phyloP scores from a whole-genome alignment of 345 rosid species.

The Barbarea vulgaris region DNA sequence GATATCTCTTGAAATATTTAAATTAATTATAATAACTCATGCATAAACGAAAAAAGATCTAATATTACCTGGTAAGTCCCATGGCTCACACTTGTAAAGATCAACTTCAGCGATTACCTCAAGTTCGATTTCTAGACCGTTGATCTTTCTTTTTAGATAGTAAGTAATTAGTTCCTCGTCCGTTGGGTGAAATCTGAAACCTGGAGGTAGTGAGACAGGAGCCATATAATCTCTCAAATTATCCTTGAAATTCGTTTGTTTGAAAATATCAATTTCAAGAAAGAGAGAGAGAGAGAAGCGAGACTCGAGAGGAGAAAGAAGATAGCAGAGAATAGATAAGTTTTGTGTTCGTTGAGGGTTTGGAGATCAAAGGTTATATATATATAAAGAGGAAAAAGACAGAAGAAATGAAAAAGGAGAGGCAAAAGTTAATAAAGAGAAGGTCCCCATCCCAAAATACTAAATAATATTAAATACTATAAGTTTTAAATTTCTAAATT shows the following conservation, averaged over 20 bases:
- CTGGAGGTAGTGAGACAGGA: constrained; percentile 79
- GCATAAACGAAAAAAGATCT: background rate
- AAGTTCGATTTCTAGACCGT: constrained; percentile 63
- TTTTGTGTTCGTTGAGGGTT: constrained; percentile 32
- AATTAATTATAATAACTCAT: background rate
- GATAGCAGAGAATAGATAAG: constrained; percentile 8
- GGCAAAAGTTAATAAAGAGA: constrained; percentile 37
- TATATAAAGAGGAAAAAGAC: constrained; percentile 16
- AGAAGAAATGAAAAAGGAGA: constrained; percentile 24
- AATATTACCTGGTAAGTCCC: constrained; percentile 77
- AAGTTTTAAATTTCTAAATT: background rate
- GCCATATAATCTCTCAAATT: constrained; percentile 47
- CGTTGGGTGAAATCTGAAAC: constrained; percentile 83
- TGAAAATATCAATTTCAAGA: constrained; percentile 10
- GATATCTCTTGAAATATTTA: background rate
- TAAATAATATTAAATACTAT: constrained; percentile 9
- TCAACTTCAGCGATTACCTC: constrained; percentile 82
- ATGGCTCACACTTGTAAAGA: constrained; percentile 84
- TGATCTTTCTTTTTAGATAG: constrained; percentile 73
- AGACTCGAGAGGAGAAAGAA: constrained; percentile 22
- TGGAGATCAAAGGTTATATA: constrained; percentile 29
- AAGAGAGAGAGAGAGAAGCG: background rate
- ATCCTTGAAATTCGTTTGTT: background rate
- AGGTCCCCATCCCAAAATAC: constrained; percentile 34
- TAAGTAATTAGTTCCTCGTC: constrained; percentile 77